Base-by-base conservation (phyloP, 2,329 filamentous ascomycete genomes). In the Scortechinia acanthostroma region DNA sequence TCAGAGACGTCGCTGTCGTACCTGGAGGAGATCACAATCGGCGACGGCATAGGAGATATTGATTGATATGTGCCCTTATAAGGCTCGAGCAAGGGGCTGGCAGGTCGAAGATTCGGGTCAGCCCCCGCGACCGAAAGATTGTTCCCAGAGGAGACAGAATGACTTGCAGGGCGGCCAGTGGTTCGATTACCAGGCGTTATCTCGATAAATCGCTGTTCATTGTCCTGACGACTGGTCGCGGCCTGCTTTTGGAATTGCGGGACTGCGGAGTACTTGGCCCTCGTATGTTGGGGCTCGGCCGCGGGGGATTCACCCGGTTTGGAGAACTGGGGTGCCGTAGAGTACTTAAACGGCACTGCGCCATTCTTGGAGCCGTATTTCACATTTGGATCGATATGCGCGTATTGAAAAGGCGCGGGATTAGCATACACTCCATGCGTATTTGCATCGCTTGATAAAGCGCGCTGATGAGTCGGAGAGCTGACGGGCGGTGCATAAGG, bases 1-100 rank as follows among this genome's bases (percentile, higher is more conserved):
- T 20, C 30, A 17, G 45, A 43, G 19, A 75, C 55, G 21, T 74
- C 72, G 3, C 77, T 66, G 23, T 77, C 70, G 37, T 68, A 61
- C 37, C 64, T 45, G 4, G 52, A 50, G 2, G 60, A 49, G 13
- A 65, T 44, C 61, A 67, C 61, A n/a, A 78, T 62, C 2, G 81
- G 78, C 3, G 80, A 77, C 0, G 82, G 82, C 77, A 86, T 85
- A 1, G 83, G 83, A 0, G 81, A 86, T 45, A 87, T 77, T n/a
- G 78, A 82, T 59, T 87, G 83, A 48, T 86, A 87, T 1, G 81
- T 86, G 42, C 83, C 83, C 48, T 76, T 79, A 57, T 88, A 88
- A 2, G 83, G 73, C 62, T 87, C 83, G 2, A 86, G 70, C 42
- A 87, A 60, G 2, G 83, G 83, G 20, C 35, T 40, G 6, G 35